Evolutionary conservation across 331 rosid species (phyloP).

Genomic region (Malus hybrid): DNA sequence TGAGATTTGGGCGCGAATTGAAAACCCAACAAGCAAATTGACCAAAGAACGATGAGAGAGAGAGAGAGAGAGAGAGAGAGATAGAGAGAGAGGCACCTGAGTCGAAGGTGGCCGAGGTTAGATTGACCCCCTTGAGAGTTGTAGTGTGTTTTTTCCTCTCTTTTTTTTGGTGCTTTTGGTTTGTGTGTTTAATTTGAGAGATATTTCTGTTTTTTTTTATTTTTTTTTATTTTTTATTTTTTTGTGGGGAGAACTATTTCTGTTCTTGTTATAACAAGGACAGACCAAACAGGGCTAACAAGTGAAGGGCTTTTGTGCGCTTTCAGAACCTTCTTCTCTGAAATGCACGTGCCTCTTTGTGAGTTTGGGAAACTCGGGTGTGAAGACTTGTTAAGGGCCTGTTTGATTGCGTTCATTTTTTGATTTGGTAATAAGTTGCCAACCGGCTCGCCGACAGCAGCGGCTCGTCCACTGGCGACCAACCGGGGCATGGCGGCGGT

Average conservation of each 20-base stretch:
- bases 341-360: conserved; percentile 10
- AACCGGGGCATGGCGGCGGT: no score
- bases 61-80: conserved; percentile 3
- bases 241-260: not conserved
- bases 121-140: not conserved
- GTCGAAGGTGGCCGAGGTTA: conserved; percentile 8
- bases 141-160: no score
- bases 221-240: no score
- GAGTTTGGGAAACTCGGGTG: not conserved
- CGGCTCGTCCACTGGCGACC: no score
- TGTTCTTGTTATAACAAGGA: not conserved
- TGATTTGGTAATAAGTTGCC: not conserved
- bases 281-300: conserved; percentile 18
- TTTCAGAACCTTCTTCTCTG: not conserved
- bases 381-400: not conserved
- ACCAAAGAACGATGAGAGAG: not conserved
- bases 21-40: conserved; percentile 19
- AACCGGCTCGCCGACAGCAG: no score
- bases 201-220: no score
- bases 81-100: conserved; percentile 29
- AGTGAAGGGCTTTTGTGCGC: not conserved
- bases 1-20: conserved; percentile 20
- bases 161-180: not conserved
- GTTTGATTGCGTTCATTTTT: not conserved
- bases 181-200: not conserved